Evolutionary conservation across 768 basidiomycete genomes (phyloP).

Genomic region (Scleroderma bovista): DNA sequence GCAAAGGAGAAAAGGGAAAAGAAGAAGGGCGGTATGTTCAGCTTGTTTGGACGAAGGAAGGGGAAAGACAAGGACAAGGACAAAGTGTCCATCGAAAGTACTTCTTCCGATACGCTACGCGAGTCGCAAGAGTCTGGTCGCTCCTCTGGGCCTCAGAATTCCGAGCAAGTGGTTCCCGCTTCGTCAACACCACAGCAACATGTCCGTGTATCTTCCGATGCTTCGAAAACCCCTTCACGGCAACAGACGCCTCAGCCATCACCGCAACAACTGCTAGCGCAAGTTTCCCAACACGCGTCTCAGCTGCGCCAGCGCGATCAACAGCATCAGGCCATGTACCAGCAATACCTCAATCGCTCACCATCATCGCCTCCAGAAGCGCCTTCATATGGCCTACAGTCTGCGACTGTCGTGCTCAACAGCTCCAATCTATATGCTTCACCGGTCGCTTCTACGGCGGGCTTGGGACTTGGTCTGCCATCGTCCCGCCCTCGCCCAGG

Average conservation of each 20-base stretch:
- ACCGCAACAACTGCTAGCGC: constrained; percentile 26
- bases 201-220: constrained; percentile 16
- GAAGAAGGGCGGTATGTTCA: constrained; percentile 69
- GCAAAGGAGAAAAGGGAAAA: constrained; percentile 52
- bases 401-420: constrained; percentile 61
- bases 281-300: constrained; percentile 55
- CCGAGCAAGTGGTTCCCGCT: constrained; percentile 45
- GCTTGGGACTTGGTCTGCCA: constrained; percentile 44
- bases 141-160: constrained; percentile 37
- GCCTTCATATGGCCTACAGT: constrained; percentile 70
- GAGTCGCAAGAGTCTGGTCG: constrained; percentile 62
- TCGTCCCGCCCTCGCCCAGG: constrained; percentile 63
- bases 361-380: constrained; percentile 74
- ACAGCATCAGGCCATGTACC: constrained; percentile 83
- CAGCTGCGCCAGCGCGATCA: constrained; percentile 83
- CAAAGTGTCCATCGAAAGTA: constrained; percentile 45
- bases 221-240: constrained; percentile 14
- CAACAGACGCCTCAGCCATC: constrained; percentile 30
- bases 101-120: constrained; percentile 44
- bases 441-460: constrained; percentile 36
- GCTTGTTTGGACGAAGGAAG: constrained; percentile 73
- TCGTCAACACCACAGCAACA: constrained; percentile 58
- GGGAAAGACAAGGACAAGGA: constrained; percentile 57
- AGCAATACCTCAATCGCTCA: constrained; percentile 84
- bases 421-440: constrained; percentile 37